phyloP scores from a whole-genome alignment of 225 moss, liverwort and hornwort species.

The Sphagnum tenellum region DNA sequence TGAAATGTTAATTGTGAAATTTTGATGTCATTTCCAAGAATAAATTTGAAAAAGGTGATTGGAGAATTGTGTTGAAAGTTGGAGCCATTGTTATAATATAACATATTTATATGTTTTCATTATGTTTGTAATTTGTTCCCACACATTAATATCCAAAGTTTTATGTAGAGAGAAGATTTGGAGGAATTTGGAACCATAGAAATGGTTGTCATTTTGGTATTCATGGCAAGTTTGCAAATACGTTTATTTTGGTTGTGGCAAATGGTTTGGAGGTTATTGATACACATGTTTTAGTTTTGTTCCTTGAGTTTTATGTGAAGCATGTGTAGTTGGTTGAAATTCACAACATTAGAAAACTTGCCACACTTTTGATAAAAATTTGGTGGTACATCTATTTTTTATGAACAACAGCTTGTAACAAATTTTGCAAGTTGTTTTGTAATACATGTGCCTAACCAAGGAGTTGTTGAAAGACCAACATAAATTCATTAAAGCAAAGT shows the following conservation, averaged over 20 bases:
- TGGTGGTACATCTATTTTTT: too few relatives aligned
- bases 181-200: not conserved
- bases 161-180: not conserved
- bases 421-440: too few relatives aligned
- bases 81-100: not conserved
- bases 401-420: too few relatives aligned
- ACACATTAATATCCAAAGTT: not conserved
- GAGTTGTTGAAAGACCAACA: too few relatives aligned
- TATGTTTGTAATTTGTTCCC: not conserved
- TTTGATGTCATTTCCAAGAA: not conserved
- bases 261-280: not conserved
- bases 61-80: not conserved
- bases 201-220: not conserved
- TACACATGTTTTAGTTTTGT: not conserved
- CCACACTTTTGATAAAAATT: not conserved
- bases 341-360: not conserved
- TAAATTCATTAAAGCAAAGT: too few relatives aligned
- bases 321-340: not conserved
- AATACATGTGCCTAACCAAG: too few relatives aligned
- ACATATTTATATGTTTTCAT: not conserved
- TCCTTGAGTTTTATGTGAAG: not conserved
- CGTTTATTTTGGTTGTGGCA: not conserved
- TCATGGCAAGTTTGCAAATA: not conserved
- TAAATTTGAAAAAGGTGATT: not conserved
- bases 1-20: not conserved